Evolutionary conservation across 1,284 basidiomycete genomes (phyloP).

Genomic region (Cryptococcus jaspeensis): DNA sequence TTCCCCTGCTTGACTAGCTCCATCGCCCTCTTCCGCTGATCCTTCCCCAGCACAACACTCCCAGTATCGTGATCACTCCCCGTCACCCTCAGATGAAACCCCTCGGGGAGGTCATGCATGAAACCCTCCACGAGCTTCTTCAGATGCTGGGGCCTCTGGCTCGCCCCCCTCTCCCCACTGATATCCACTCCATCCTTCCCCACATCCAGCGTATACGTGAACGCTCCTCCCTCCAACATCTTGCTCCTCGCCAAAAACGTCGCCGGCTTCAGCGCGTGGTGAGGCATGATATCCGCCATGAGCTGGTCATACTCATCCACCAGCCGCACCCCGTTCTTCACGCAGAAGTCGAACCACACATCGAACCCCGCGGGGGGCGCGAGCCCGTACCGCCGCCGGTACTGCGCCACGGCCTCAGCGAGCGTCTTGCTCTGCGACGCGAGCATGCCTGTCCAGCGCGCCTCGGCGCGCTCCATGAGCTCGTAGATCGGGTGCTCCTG

Average conservation of each 20-base stretch:
- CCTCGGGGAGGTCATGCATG: conserved; percentile 33
- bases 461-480: conserved; percentile 48
- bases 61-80: conserved; percentile 51
- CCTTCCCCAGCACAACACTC: conserved; percentile 48
- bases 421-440: conserved; percentile 58
- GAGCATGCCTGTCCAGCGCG: conserved; percentile 36
- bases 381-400: conserved; percentile 57
- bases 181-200: conserved; percentile 22
- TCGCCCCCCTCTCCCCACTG: conserved; percentile 29
- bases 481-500: conserved; percentile 49
- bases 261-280: conserved; percentile 45
- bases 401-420: conserved; percentile 59
- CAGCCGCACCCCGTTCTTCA: conserved; percentile 68
- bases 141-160: conserved; percentile 36
- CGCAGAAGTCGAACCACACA: conserved; percentile 60
- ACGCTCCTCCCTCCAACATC: conserved; percentile 26
- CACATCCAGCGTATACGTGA: conserved; percentile 45
- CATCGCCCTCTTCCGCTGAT: conserved; percentile 49
- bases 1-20: conserved; percentile 45
- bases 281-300: conserved; percentile 46
- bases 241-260: conserved; percentile 36
- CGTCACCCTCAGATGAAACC: conserved; percentile 38
- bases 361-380: conserved; percentile 54
- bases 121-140: conserved; percentile 43
- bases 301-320: conserved; percentile 63